Conservation (phyloP, 441 rosid species). For the Pelargonium cotyledonis region DNA sequence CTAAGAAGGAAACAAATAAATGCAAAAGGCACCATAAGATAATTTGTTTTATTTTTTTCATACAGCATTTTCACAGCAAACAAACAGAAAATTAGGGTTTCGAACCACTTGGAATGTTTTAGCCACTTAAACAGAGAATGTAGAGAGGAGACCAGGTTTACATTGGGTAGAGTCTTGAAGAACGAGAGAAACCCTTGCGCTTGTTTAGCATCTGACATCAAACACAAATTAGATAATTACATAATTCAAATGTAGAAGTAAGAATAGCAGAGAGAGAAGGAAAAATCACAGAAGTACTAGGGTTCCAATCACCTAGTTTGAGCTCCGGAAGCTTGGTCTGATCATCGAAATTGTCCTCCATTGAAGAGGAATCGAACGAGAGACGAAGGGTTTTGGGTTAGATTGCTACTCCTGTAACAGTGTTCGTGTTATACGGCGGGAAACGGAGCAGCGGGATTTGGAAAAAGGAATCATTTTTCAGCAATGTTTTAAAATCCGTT, state of each 20-base stretch:
- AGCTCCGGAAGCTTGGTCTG: slow-evolving; percentile 84
- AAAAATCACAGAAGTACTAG: slow-evolving; percentile 10
- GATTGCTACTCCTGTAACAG: too few species aligned
- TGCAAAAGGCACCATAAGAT: too few species aligned
- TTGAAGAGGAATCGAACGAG: slow-evolving; percentile 18
- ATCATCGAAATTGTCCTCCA: slow-evolving; percentile 53
- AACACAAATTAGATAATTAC: slow-evolving; percentile 7
- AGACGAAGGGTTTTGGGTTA: not conserved
- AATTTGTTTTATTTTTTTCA: too few species aligned
- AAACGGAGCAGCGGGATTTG: too few species aligned
- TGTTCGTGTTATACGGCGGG: too few species aligned
- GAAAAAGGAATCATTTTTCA: too few species aligned
- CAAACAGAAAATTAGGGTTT: slow-evolving; percentile 11
- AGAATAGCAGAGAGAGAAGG: not conserved
- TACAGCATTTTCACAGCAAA: not conserved
- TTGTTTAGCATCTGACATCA: slow-evolving; percentile 71
- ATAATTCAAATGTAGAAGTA: slow-evolving; percentile 13
- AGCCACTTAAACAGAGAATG: slow-evolving; percentile 9
- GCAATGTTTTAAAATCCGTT: too few species aligned
- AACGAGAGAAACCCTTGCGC: slow-evolving; percentile 95
- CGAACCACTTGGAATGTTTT: too few species aligned
- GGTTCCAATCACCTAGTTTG: slow-evolving; percentile 61
- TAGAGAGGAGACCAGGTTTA: slow-evolving; percentile 27
- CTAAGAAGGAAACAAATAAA: too few species aligned
- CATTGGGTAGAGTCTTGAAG: slow-evolving; percentile 83